phyloP scores from a whole-genome alignment of 257 asterid genomes.

The Solanum virginianum region DNA sequence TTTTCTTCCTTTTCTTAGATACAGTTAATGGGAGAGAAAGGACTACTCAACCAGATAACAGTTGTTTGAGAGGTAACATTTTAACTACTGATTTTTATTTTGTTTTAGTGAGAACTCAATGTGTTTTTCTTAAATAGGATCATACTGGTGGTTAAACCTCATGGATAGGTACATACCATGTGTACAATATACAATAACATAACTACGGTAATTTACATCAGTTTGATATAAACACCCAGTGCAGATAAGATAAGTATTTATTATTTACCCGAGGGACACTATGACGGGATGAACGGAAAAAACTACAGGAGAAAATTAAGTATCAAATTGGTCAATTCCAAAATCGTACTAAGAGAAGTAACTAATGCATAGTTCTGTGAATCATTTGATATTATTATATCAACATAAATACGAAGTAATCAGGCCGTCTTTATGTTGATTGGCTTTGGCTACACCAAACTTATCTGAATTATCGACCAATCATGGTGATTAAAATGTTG shows the following conservation, averaged over 20 bases:
- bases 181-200: too few species aligned
- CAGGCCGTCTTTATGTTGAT: not conserved
- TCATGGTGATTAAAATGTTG: not conserved
- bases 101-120: not conserved
- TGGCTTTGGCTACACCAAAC: not conserved
- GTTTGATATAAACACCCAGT: too few species aligned
- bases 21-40: not conserved
- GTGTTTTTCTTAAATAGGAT: not conserved
- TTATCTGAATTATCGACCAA: not conserved
- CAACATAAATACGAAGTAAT: not conserved
- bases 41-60: not conserved
- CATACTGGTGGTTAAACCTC: not conserved
- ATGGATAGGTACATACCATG: too few species aligned
- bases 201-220: too few species aligned
- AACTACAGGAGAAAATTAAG: not conserved
- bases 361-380: not conserved
- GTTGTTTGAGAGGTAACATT: not conserved
- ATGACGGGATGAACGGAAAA: not conserved
- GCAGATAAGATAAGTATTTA: too few species aligned
- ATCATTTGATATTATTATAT: not conserved
- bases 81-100: not conserved
- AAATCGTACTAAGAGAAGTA: not conserved
- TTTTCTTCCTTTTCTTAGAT: not conserved
- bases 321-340: not conserved
- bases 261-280: too few species aligned